These are phyloP conservation scores for Quercus mongolica DNA, from an alignment of 306 rosid species.

Conservation along the genomic window DNA sequence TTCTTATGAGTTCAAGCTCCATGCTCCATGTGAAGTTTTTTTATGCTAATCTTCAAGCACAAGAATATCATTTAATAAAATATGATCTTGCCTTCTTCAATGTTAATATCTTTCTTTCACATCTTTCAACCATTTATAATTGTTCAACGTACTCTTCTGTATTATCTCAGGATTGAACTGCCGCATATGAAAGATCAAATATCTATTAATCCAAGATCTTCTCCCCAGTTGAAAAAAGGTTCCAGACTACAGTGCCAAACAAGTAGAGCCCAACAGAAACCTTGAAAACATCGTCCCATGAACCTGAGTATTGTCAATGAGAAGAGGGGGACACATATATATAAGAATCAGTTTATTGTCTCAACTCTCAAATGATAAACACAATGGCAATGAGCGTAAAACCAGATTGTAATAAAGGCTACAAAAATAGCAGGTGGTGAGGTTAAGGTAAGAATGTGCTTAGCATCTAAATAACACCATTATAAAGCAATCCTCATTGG, in stretches of 20 bases:
- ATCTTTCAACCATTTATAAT: not conserved
- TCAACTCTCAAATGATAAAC: not conserved
- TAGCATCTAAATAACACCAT: not conserved
- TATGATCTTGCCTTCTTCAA: slow-evolving; percentile 5
- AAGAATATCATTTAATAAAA: slow-evolving; percentile 7
- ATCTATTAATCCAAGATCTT: slow-evolving; percentile 63
- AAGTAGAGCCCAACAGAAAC: slow-evolving; percentile 92
- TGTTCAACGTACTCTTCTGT: not conserved
- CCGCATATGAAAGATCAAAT: slow-evolving; percentile 6
- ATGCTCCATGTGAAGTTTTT: not conserved
- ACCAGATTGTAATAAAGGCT: not conserved
- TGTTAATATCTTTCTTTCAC: not conserved
- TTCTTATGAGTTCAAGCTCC: slow-evolving; percentile 6
- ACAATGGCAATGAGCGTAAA: not conserved
- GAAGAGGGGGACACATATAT: not conserved
- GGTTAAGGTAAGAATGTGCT: not conserved
- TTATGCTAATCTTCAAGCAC: slow-evolving; percentile 16
- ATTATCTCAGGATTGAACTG: slow-evolving; percentile 23
- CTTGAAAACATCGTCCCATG: slow-evolving; percentile 97
- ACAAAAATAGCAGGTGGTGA: not conserved
- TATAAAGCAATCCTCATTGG: not conserved
- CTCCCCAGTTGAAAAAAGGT: slow-evolving; percentile 92
- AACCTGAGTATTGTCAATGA: slow-evolving; percentile 48
- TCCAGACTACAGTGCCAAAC: slow-evolving; percentile 93
- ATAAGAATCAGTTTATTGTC: not conserved